Conservation (phyloP, 805 yeast species). For the Yarrowia sp. region DNA sequence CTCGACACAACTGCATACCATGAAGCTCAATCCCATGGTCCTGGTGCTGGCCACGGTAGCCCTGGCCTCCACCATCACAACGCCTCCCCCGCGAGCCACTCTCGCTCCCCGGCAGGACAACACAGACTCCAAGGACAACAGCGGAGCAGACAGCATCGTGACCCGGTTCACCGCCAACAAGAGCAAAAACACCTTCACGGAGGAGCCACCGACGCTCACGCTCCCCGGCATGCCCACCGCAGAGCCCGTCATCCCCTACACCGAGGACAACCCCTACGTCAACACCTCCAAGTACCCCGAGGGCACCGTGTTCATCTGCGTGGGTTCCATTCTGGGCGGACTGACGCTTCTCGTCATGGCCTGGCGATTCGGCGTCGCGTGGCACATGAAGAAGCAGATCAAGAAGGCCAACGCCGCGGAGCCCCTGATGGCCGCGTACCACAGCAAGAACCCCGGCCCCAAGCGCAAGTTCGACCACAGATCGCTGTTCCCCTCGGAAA, state of each 20-base stretch:
- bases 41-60: slow-evolving; percentile 20
- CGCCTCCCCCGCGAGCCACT: slow-evolving; percentile 14
- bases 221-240: neutral
- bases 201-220: slow-evolving; percentile 21
- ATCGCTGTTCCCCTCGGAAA: slow-evolving; percentile 6
- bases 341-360: slow-evolving; percentile 50
- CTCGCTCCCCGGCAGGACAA: slow-evolving; percentile 16
- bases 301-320: slow-evolving; percentile 82
- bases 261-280: slow-evolving; percentile 60
- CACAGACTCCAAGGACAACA: neutral
- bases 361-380: slow-evolving; percentile 52
- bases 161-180: slow-evolving; percentile 4
- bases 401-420: slow-evolving; percentile 42
- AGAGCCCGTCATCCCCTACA: slow-evolving; percentile 3
- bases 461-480: slow-evolving; percentile 8
- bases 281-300: slow-evolving; percentile 52
- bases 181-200: slow-evolving; percentile 13
- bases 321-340: slow-evolving; percentile 67
- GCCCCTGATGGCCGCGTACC: slow-evolving; percentile 18
- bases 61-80: slow-evolving; percentile 21
- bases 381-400: slow-evolving; percentile 51
- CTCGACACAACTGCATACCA: slow-evolving; percentile 15
- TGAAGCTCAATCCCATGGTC: slow-evolving; percentile 24
- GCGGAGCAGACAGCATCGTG: neutral
- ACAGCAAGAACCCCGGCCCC: slow-evolving; percentile 4